Conservation (phyloP, 2,329 filamentous ascomycete species). For the Pezicula carpinea region DNA sequence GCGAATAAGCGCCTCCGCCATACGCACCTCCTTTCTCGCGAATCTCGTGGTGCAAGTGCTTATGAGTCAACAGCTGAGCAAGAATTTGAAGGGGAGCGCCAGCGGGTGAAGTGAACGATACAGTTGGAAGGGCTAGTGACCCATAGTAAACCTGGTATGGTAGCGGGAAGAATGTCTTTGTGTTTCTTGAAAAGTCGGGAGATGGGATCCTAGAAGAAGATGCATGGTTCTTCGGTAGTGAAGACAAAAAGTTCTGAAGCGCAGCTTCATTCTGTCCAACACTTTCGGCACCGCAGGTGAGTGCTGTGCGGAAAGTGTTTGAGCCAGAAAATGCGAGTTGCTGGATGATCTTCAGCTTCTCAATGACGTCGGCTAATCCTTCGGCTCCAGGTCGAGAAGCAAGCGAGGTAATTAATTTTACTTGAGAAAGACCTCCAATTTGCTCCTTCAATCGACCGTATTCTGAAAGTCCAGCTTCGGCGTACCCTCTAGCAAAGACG, state of each 20-base stretch:
- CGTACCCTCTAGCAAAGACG: conserved; percentile 76
- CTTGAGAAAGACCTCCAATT: conserved; percentile 83
- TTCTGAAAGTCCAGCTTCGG: conserved; percentile 72
- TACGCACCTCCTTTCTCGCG: conserved; percentile 97
- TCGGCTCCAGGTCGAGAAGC: conserved; percentile 68
- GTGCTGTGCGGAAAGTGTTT: conserved; percentile 68
- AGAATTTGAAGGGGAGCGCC: conserved; percentile 83
- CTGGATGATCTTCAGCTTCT: conserved; percentile 83
- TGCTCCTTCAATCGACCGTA: conserved; percentile 74
- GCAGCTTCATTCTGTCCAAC: conserved; percentile 64
- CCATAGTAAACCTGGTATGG: conserved; percentile 98
- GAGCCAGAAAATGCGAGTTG: conserved; percentile 65
- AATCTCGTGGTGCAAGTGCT: conserved; percentile 94
- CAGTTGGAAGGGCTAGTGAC: conserved; percentile 74
- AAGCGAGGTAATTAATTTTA: conserved; percentile 76
- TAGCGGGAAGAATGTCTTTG: conserved; percentile 84
- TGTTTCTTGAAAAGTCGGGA: conserved; percentile 38
- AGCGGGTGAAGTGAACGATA: conserved; percentile 71
- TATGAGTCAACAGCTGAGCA: conserved; percentile 89
- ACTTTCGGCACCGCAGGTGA: conserved; percentile 80
- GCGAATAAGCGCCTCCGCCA: conserved; percentile 82
- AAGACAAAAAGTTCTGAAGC: conserved; percentile 65
- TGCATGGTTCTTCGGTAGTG: conserved; percentile 43
- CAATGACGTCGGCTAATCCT: conserved; percentile 68
- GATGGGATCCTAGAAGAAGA: conserved; percentile 33